A percentile compares a stretch with the other conserved stretches of the same genome.
These are phyloP conservation scores for Astrephomene gubernaculifera DNA, from an alignment of 139 green algal species.

Conservation along the genomic window DNA sequence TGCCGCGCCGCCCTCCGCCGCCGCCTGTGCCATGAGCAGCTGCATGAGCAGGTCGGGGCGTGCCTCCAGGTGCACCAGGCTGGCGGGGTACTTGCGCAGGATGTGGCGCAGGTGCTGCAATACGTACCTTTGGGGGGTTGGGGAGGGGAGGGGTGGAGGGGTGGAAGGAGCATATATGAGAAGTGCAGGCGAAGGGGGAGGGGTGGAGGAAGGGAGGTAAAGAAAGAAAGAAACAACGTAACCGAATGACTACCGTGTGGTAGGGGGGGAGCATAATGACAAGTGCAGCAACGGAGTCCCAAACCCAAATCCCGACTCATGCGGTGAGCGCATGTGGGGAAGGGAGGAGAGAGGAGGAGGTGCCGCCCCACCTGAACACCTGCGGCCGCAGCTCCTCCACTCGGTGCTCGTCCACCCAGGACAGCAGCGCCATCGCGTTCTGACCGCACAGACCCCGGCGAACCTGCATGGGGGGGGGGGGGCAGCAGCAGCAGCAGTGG, in stretches of 20 bases:
- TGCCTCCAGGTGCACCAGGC: conserved; percentile 9
- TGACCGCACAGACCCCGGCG: conserved; percentile 15
- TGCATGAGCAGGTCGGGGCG: conserved; percentile 31
- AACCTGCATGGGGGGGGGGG: too few relatives aligned
- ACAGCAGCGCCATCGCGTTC: conserved; percentile 38
- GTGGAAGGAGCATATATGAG: neutral
- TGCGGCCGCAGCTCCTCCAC: conserved; percentile 34
- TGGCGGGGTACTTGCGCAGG: conserved; percentile 34
- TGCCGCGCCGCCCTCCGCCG: neutral
- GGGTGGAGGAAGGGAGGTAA: neutral
- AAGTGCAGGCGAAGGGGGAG: neutral
- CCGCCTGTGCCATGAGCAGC: conserved; percentile 19
- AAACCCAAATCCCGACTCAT: too few relatives aligned
- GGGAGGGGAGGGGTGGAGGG: neutral
- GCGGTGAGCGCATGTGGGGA: too few relatives aligned
- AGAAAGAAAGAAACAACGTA: too few relatives aligned
- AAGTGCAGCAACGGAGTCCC: too few relatives aligned
- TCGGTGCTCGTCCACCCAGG: conserved; percentile 31
- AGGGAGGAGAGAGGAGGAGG: neutral
- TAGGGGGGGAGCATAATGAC: too few relatives aligned
- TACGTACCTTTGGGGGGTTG: conserved; percentile 13
- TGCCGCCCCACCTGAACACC: conserved; percentile 7
- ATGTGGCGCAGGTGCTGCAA: conserved; percentile 38
- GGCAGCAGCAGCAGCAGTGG: too few relatives aligned
- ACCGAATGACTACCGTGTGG: too few relatives aligned